A percentile compares a stretch with the other conserved stretches of the same genome.
phyloP scores from a whole-genome alignment of 1,284 basidiomycete genomes.

The Cutaneotrichosporon sp. region DNA sequence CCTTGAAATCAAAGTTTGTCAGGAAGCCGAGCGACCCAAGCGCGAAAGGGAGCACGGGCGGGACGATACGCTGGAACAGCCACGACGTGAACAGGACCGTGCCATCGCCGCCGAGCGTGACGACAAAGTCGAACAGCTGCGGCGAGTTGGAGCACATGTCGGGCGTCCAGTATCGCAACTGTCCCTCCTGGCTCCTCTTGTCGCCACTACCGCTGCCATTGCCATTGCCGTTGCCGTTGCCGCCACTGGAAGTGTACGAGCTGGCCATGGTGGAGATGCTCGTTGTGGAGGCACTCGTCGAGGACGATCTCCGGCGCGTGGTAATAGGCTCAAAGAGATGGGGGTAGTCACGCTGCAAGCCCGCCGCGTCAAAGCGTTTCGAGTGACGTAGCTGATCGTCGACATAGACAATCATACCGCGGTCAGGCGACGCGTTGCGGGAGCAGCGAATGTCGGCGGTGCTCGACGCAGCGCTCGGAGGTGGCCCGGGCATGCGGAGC shows the following conservation, averaged over 20 bases:
- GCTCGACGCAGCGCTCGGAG: slow-evolving; percentile 44
- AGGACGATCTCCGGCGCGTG: slow-evolving; percentile 63
- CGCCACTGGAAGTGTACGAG: slow-evolving; percentile 2
- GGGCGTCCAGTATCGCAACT: slow-evolving; percentile 94
- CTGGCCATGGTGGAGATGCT: slow-evolving; percentile 31
- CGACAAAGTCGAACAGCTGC: slow-evolving; percentile 95
- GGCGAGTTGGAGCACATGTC: slow-evolving; percentile 90
- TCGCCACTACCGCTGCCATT: not conserved
- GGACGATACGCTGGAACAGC: slow-evolving; percentile 97
- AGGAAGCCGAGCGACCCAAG: slow-evolving; percentile 98
- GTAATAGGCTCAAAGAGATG: slow-evolving; percentile 71
- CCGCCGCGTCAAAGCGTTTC: slow-evolving; percentile 88
- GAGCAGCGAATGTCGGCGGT: slow-evolving; percentile 33
- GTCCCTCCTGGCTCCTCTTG: slow-evolving; percentile 61
- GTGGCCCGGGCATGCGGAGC: slow-evolving; percentile 55
- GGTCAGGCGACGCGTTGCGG: not conserved
- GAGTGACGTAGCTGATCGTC: slow-evolving; percentile 88
- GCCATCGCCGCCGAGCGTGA: slow-evolving; percentile 97
- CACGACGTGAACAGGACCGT: slow-evolving; percentile 99
- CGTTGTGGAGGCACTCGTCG: slow-evolving; percentile 29
- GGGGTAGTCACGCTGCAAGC: slow-evolving; percentile 79
- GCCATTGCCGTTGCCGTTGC: not conserved
- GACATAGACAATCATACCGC: slow-evolving; percentile 60
- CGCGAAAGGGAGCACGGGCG: slow-evolving; percentile 93
- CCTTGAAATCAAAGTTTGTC: slow-evolving; percentile 93